phyloP scores from a whole-genome alignment of 768 basidiomycete genomes.

The Russula foetens region DNA sequence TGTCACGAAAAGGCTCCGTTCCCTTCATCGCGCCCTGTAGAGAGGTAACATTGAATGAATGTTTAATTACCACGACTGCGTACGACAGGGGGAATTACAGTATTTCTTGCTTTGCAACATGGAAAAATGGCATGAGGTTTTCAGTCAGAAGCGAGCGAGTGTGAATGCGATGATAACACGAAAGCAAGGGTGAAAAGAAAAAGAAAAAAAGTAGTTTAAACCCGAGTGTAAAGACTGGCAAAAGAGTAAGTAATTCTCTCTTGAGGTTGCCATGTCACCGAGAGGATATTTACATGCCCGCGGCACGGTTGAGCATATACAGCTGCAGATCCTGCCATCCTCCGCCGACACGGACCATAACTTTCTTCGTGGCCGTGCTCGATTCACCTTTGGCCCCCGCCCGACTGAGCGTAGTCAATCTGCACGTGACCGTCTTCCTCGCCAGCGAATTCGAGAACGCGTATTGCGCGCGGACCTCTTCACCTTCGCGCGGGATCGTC shows the following conservation, averaged over 20 bases:
- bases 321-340: conserved; percentile 78
- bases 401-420: conserved; percentile 70
- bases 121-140: conserved; percentile 4
- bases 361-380: conserved; percentile 59
- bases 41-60: conserved; percentile 9
- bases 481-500: conserved; percentile 55
- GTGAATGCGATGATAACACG: conserved; percentile 17
- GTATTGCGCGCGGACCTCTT: conserved; percentile 81
- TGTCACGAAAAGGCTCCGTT: too few relatives aligned
- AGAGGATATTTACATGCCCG: conserved; percentile 42
- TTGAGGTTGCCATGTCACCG: neutral
- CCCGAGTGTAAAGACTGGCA: conserved; percentile 9
- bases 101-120: conserved; percentile 12
- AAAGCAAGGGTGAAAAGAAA: conserved; percentile 2
- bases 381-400: conserved; percentile 34
- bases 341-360: conserved; percentile 87
- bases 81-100: conserved; percentile 12
- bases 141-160: conserved; percentile 3
- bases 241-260: neutral
- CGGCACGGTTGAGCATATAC: conserved; percentile 71
- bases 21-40: too few relatives aligned
- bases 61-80: conserved; percentile 13
- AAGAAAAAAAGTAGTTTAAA: neutral
- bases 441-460: conserved; percentile 67
- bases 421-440: conserved; percentile 69